Conservation (phyloP, 345 rosid genomes). For the Balakata baccata region DNA sequence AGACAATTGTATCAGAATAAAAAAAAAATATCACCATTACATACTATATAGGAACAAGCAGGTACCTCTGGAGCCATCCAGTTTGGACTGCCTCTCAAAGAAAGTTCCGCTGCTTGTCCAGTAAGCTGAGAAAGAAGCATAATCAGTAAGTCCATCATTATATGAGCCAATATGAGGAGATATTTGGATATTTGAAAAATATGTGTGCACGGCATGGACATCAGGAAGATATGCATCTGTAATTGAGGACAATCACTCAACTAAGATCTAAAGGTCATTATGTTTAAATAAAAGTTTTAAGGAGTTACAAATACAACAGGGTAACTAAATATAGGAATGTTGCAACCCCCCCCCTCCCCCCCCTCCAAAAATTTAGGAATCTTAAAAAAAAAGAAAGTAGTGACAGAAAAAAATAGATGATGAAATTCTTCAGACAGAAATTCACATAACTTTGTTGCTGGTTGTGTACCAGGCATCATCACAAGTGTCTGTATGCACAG, state of each 20-base stretch:
- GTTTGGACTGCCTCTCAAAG: constrained; percentile 91
- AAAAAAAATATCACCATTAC: constrained; percentile 1
- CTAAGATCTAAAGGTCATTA: not conserved
- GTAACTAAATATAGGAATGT: not conserved
- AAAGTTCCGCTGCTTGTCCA: constrained; percentile 84
- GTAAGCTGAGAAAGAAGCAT: constrained; percentile 56
- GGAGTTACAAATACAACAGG: too few species aligned
- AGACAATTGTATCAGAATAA: constrained; percentile 18
- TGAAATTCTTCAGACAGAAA: too few species aligned
- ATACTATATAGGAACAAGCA: constrained; percentile 6
- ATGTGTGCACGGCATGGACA: not conserved
- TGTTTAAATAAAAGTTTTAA: not conserved
- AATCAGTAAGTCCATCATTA: not conserved
- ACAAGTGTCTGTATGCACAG: too few species aligned
- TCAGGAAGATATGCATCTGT: not conserved
- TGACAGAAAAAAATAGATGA: too few species aligned
- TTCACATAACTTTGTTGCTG: too few species aligned
- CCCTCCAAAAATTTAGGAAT: not conserved
- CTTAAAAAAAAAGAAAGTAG: not conserved
- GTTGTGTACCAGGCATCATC: too few species aligned
- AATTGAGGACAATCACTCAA: not conserved
- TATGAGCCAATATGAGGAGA: constrained; percentile 8
- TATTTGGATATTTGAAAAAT: not conserved
- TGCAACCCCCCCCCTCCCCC: too few species aligned
- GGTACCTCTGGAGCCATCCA: constrained; percentile 99